A percentile compares a stretch with the other conserved stretches of the same genome.
These are phyloP conservation scores for Kodamaea sp. DNA, from an alignment of 1,139 yeast species.

Conservation along the genomic window DNA sequence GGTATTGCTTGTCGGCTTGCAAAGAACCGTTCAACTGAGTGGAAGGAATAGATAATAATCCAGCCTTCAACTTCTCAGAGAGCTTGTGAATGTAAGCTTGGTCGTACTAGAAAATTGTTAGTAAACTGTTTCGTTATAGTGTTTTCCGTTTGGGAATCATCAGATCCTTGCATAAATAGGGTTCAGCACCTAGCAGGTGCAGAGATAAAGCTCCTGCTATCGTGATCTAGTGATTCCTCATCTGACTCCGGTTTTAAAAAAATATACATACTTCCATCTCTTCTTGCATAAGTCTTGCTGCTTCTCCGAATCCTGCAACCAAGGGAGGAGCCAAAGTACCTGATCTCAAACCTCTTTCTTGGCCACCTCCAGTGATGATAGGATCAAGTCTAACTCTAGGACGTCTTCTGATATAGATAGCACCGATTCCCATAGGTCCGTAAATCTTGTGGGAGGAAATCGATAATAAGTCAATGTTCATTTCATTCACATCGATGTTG, in stretches of 20 bases:
- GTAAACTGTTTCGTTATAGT: slow-evolving; percentile 13
- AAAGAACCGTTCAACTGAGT: slow-evolving; percentile 88
- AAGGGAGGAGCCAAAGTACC: slow-evolving; percentile 97
- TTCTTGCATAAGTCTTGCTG: slow-evolving; percentile 76
- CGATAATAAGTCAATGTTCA: slow-evolving; percentile 90
- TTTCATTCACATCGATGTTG: slow-evolving; percentile 86
- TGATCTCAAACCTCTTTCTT: slow-evolving; percentile 95
- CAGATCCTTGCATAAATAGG: slow-evolving; percentile 26
- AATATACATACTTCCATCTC: slow-evolving; percentile 54
- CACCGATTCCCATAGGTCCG: slow-evolving; percentile 99
- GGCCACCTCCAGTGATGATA: slow-evolving; percentile 96
- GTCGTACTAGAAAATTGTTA: slow-evolving; percentile 50
- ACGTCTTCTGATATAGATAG: slow-evolving; percentile 91
- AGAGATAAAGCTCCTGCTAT: slow-evolving; percentile 7
- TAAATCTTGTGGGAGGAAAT: slow-evolving; percentile 95
- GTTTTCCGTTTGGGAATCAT: slow-evolving; percentile 8
- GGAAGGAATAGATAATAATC: slow-evolving; percentile 80
- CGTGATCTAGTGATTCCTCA: slow-evolving; percentile 4
- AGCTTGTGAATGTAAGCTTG: slow-evolving; percentile 65
- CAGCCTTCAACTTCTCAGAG: slow-evolving; percentile 70
- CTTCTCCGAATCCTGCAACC: slow-evolving; percentile 96
- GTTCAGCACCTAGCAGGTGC: slow-evolving; percentile 5
- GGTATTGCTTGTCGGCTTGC: slow-evolving; percentile 58
- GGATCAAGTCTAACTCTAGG: slow-evolving; percentile 98
- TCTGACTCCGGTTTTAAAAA: slow-evolving; percentile 3